Evolutionary conservation across 1,284 basidiomycete species (phyloP), one percentile per base, ranked within the genome.

Genomic region (Bondarzewia mesenterica): DNA sequence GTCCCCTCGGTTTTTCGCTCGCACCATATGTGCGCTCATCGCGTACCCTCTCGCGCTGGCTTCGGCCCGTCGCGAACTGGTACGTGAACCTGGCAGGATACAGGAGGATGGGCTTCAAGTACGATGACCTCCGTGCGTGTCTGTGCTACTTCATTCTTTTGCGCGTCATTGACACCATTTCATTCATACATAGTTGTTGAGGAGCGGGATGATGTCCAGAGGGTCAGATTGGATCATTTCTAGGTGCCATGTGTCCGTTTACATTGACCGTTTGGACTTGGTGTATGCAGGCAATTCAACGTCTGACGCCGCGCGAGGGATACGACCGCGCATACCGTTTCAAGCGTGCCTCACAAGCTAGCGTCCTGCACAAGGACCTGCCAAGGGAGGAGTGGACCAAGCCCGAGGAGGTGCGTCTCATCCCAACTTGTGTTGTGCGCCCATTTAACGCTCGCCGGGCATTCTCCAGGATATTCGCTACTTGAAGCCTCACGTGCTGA

Each of bases 281-380:
- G 15, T 48, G 26, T 18, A 22, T n/a, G 38, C 52, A 96, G 93
- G 93, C 93, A 37, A 65, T 99, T 58, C 67, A 63, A 42, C 93
- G 95, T 65, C 73, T 99, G 58, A 82, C 89, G 38, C 74, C 78
- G 38, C 75, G 78, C 46, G 85, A 97, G 72, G 63, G 73, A 26
- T 98, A 95, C 69, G 94, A 98, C 78, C 90, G 95, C 54, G 82
- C 82, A 50, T 97, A 75, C 80, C 90, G 96, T 57, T 74, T 96
- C 66, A 89, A 93, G 63, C 74, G 84, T 43, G 93, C 93, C 32
- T 80, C 83, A 44, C 88, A 93, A 57, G 78, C 82, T 53, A 87
- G 85, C 52, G 75, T 94, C 51, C 68, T 89, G 46, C 94, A 98
- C 71, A 78, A 81, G 48, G 75, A 84, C 35, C 77, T 98, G 18